Base-by-base conservation (phyloP, 2,329 filamentous ascomycete species). In the Colletotrichum phormii region DNA sequence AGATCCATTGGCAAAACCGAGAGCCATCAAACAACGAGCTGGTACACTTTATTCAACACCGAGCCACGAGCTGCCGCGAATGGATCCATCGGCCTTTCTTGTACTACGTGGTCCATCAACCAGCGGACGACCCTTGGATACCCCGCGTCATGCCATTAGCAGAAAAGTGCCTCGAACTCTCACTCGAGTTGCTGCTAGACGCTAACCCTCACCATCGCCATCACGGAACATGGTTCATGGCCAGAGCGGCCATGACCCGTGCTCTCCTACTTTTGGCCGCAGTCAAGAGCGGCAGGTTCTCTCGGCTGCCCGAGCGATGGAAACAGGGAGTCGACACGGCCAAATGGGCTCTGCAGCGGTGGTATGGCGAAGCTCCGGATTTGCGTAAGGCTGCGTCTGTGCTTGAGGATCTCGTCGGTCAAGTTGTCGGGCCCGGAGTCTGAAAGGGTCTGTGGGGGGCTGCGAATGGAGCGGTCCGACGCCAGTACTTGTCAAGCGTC, bases 11-110 rank as follows among this genome's bases (percentile, higher is more conserved):
- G 29, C 33, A 73, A 53, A 64, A 60, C 55, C 22, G 54, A 31
- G 59, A 74, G 5, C 67, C 64, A 12, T 75, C 74, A 22, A 61
- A 42, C 6, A 75, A 75, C 35, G 75, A 76, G 63, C 67, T 75
- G 5, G 76, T 75, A 2, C 76, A 77, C 33, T 79, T 75, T 57
- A 73, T 77, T 57, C 74, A 74, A 26, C 76, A 73, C 61, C 77
- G 72, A 33, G 76, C 62, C 71, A 75, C 63, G 66, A 77, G 59
- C 58, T 78, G 58, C 53, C 72, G 74, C n/a, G 77, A 80, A 18
- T 76, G 78, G 53, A 77, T 81, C 51, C 79, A 81, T 53, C 76
- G 79, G 1, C 79, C 79, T 3, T 81, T 81, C 53, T 67, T 81
- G 4, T 81, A 80, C 67, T 75, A 78, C 54, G 75, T 76, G 51